Evolutionary conservation across 306 rosid species (phyloP).

Genomic region (Spatholobus suberectus): DNA sequence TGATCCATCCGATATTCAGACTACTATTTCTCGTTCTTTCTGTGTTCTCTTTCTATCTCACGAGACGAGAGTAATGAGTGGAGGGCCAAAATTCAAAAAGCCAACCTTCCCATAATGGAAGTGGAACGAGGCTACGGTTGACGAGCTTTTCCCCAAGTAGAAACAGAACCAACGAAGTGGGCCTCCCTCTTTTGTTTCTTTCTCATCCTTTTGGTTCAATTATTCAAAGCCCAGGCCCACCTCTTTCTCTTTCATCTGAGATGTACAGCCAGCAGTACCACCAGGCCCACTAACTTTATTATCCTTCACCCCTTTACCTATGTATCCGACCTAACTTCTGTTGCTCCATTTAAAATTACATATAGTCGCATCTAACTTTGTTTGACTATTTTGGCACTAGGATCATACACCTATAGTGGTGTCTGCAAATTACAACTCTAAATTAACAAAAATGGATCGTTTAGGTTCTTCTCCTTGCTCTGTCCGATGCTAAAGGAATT

Average conservation of each 20-base stretch:
- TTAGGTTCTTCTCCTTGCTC: background rate
- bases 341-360: slow-evolving; percentile 13
- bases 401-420: slow-evolving; percentile 27
- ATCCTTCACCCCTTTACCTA: slow-evolving; percentile 41
- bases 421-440: slow-evolving; percentile 40
- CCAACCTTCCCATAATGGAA: slow-evolving; percentile 70
- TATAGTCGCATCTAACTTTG: slow-evolving; percentile 29
- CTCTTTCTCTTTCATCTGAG: background rate
- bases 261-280: background rate
- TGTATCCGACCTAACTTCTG: slow-evolving; percentile 44
- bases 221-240: slow-evolving; percentile 87
- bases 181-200: slow-evolving; percentile 45
- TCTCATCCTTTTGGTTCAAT: slow-evolving; percentile 39
- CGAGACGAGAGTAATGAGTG: slow-evolving; percentile 17
- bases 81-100: slow-evolving; percentile 35
- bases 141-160: slow-evolving; percentile 56
- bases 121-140: slow-evolving; percentile 68
- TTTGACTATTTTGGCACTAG: slow-evolving; percentile 39
- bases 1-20: slow-evolving; percentile 13
- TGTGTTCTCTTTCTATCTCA: background rate
- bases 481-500: background rate
- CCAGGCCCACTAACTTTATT: slow-evolving; percentile 68
- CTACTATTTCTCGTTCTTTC: no score
- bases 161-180: slow-evolving; percentile 57
- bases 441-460: slow-evolving; percentile 41